Conservation (phyloP, 2,329 filamentous ascomycete genomes). For the Apiospora phragmitis region DNA sequence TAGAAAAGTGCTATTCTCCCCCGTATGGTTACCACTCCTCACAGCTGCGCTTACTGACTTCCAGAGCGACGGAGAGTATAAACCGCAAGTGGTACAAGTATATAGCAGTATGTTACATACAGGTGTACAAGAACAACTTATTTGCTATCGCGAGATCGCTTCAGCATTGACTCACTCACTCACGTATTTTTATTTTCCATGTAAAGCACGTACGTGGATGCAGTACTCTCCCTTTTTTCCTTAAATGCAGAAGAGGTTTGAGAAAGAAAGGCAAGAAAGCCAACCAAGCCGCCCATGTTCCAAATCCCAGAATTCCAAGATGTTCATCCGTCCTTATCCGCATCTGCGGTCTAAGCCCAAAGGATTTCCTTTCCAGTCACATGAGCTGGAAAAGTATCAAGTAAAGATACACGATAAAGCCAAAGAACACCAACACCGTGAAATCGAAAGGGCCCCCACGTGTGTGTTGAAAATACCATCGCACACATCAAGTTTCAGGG, state of each 20-base stretch:
- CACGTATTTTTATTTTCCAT: neutral
- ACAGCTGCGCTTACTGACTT: neutral
- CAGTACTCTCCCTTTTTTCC: neutral
- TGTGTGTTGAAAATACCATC: neutral
- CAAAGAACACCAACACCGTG: neutral
- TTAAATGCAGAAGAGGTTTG: neutral
- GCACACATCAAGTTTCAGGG: neutral
- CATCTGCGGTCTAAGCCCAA: neutral
- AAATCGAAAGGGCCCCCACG: neutral
- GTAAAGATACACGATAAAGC: neutral
- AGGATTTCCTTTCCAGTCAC: neutral
- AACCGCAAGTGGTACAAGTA: neutral
- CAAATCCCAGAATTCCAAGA: neutral
- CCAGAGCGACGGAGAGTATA: neutral
- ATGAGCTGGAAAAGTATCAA: neutral
- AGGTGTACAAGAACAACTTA: neutral
- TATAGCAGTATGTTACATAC: neutral
- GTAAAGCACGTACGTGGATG: neutral
- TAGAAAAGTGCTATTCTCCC: neutral
- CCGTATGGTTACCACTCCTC: neutral
- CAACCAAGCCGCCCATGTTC: neutral
- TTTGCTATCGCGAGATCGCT: neutral
- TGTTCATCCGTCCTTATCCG: neutral
- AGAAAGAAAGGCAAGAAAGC: neutral
- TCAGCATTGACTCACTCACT: neutral